phyloP scores from a whole-genome alignment of 306 rosid genomes.

The Cicer judaicum region DNA sequence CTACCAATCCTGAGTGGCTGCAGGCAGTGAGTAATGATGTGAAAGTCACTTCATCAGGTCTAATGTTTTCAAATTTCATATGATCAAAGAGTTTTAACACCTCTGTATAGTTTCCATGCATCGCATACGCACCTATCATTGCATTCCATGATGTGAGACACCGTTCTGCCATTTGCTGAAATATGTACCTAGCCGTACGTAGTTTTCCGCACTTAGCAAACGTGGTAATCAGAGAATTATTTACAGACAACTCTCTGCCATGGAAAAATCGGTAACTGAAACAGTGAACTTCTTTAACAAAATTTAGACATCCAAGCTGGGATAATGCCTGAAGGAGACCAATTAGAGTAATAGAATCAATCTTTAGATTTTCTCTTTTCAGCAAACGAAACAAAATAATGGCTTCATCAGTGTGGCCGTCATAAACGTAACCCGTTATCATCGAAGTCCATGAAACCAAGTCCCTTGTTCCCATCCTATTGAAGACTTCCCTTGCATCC shows the following conservation, averaged over 20 bases:
- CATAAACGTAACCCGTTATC: constrained; percentile 52
- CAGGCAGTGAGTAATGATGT: constrained; percentile 64
- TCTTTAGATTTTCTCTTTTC: constrained; percentile 45
- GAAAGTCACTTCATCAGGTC: constrained; percentile 57
- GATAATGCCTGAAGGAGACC: constrained; percentile 58
- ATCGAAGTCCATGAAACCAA: constrained; percentile 65
- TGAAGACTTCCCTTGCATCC: constrained; percentile 48
- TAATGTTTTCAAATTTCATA: constrained; percentile 48
- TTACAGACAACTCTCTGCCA: constrained; percentile 47
- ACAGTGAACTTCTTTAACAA: constrained; percentile 57
- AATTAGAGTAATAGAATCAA: constrained; percentile 47
- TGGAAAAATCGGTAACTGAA: constrained; percentile 45
- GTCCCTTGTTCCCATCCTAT: constrained; percentile 46
- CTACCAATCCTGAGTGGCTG: constrained; percentile 61
- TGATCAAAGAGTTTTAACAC: constrained; percentile 51
- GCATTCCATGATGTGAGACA: constrained; percentile 65
- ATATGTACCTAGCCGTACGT: constrained; percentile 47
- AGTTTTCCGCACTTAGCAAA: constrained; percentile 60
- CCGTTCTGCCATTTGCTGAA: constrained; percentile 49
- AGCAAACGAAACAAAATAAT: constrained; percentile 52
- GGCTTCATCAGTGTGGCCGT: constrained; percentile 52
- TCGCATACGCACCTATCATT: constrained; percentile 59
- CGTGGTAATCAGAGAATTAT: constrained; percentile 54
- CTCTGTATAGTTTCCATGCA: constrained; percentile 54
- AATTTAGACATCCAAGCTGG: constrained; percentile 52